Conservation (phyloP, 2,329 filamentous ascomycete species). For the Fusarium sulawesiense region DNA sequence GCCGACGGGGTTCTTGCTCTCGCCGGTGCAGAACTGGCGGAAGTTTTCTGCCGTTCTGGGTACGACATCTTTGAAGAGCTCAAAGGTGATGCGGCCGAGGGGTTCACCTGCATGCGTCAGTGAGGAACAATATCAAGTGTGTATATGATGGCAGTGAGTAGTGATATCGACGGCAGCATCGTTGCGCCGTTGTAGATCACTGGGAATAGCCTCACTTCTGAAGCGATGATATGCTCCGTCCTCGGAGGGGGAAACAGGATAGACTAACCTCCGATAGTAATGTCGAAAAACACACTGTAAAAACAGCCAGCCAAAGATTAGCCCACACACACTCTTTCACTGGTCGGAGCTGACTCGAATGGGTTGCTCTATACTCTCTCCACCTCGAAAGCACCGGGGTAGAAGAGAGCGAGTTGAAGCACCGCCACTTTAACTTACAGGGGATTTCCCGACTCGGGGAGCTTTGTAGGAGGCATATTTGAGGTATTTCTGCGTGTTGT, state of each 20-base stretch:
- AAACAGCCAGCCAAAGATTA: constrained; percentile 34
- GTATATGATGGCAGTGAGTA: neutral
- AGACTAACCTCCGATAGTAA: constrained; percentile 76
- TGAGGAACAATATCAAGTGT: neutral
- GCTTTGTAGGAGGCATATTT: constrained; percentile 58
- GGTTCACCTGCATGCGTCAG: constrained; percentile 72
- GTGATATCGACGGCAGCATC: neutral
- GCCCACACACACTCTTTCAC: constrained; percentile 34
- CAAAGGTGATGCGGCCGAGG: constrained; percentile 87
- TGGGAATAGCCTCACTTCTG: constrained; percentile 38
- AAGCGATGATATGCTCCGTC: constrained; percentile 7
- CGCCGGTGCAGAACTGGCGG: constrained; percentile 95
- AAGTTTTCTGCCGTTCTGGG: constrained; percentile 97
- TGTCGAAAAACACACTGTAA: constrained; percentile 76
- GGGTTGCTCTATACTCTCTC: constrained; percentile 29
- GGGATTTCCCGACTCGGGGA: constrained; percentile 61
- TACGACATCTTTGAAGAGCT: constrained; percentile 86
- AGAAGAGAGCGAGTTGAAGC: neutral
- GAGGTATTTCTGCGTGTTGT: neutral
- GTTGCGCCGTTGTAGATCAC: neutral
- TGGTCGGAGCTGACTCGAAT: constrained; percentile 34
- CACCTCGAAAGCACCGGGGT: constrained; percentile 29
- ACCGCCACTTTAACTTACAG: constrained; percentile 53
- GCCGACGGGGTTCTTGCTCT: constrained; percentile 81
- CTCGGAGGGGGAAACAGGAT: constrained; percentile 18